Evolutionary conservation across 495 filamentous ascomycete genomes (phyloP).

Genomic region (Trichoderma orchidacearum): DNA sequence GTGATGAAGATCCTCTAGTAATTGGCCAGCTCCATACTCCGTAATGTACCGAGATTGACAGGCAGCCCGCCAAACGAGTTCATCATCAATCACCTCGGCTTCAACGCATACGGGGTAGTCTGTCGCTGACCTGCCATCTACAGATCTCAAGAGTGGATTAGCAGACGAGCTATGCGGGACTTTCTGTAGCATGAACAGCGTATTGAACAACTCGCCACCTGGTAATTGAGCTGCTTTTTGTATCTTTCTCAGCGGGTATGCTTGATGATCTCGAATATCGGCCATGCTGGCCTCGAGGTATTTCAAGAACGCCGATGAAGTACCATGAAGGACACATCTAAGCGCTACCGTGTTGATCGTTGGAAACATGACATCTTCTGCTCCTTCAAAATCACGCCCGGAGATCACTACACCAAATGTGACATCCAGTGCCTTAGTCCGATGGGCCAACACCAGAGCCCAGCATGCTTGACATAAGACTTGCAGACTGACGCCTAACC

Average conservation of each 20-base stretch:
- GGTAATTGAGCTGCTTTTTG: conserved; percentile 25
- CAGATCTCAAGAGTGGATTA: conserved; percentile 36
- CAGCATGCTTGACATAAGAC: conserved; percentile 52
- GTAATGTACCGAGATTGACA: conserved; percentile 43
- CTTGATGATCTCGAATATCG: conserved; percentile 39
- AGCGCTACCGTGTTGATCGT: conserved; percentile 67
- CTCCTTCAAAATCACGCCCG: conserved; percentile 46
- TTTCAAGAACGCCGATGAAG: conserved; percentile 39
- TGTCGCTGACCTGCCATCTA: conserved; percentile 44
- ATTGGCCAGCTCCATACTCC: conserved; percentile 18
- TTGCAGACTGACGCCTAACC: conserved; percentile 46
- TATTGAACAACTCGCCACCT: conserved; percentile 41
- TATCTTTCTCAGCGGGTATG: conserved; percentile 51
- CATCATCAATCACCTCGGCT: conserved; percentile 45
- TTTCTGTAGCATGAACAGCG: conserved; percentile 57
- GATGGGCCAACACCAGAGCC: conserved; percentile 44
- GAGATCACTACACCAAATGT: conserved; percentile 60
- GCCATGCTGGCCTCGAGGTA: conserved; percentile 51
- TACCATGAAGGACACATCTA: conserved; percentile 49
- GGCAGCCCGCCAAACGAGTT: conserved; percentile 54
- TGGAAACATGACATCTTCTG: conserved; percentile 52
- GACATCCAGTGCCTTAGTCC: conserved; percentile 44
- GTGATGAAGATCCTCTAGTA: conserved; percentile 41
- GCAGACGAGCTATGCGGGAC: neutral
- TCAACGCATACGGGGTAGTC: conserved; percentile 75